phyloP scores from a whole-genome alignment of 164 flowering plant genomes.

The Santalum album region DNA sequence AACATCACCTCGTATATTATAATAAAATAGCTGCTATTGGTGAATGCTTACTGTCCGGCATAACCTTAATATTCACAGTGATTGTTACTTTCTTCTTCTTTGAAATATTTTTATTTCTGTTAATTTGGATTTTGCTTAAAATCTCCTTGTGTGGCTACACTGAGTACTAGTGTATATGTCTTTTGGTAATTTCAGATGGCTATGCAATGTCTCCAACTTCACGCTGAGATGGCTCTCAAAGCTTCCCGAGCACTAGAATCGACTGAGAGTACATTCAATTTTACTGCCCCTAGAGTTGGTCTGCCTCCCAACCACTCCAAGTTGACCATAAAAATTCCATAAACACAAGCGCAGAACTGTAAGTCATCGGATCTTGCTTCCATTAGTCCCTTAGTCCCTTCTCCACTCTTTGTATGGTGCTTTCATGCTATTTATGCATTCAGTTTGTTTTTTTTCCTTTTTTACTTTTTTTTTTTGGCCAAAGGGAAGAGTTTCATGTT shows the following conservation, averaged over 20 bases:
- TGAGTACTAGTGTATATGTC: background rate
- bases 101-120: background rate
- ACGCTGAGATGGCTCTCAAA: constrained; percentile 93
- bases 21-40: no score
- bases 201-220: constrained; percentile 84
- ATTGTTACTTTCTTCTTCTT: background rate
- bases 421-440: no score
- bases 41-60: no score
- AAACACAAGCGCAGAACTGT: no score
- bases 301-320: constrained; percentile 24
- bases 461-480: no score
- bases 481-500: no score
- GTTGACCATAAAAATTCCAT: constrained; percentile 45
- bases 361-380: no score
- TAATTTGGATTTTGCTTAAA: background rate
- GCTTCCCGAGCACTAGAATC: constrained; percentile 74
- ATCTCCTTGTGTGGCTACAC: background rate
- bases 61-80: no score
- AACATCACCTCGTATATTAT: no score
- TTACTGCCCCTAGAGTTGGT: constrained; percentile 9
- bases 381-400: no score
- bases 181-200: constrained; percentile 55
- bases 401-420: no score
- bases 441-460: no score
- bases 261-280: constrained; percentile 18